Base-by-base conservation (phyloP, 2,329 filamentous ascomycete species). In the Hymenoscyphus fraxineus region DNA sequence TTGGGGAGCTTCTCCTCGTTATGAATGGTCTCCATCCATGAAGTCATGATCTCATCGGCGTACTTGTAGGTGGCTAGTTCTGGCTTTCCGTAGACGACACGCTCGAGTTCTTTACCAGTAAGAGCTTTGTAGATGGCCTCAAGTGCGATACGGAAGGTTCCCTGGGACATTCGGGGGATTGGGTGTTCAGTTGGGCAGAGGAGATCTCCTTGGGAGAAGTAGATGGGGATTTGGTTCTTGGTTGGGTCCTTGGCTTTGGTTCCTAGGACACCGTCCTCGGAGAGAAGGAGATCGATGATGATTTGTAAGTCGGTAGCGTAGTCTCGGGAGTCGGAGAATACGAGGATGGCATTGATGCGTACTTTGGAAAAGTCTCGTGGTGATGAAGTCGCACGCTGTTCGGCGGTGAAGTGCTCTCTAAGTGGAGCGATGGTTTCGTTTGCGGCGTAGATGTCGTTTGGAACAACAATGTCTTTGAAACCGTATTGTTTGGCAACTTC, bases 51-150 rank as follows among this genome's bases (percentile, higher is more conserved):
- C 77, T 90, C 88, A 71, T 91, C 88, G 68, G 89, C 89, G 77
- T 90, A 91, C 79, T 88, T 90, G 83, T 91, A 91, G n/a, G 88
- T 91, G 5, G 88, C 88, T 65, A 86, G 72, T 76, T 91, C 88
- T 32, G 88, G 88, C 82, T 91, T 91, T 73, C 88, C 88, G 79
- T 91, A 91, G 64, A 91, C 86, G 40, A 90, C 86, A 81, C 88
- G 88, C 82, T 91, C 88, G 58, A 91, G 85, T 67, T 91, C 88
- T 16, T 82, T 82, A 64, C 88, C 88, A 0, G 88, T 90, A 64
- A 90, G 78, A 19, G 87, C 82, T 77, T 86, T 87, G 82, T 90
- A 92, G 79, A 90, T 89, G 68, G 88, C 87, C 77, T 91, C 88
- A 62, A 91, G 82, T 41, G 86, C 85, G 70, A 91, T 89, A 71